Percentiles rank a stretch among this genome's conserved stretches.
These are phyloP conservation scores for Helichrysum umbraculigerum DNA, from an alignment of 129 eudicot genomes.

Conservation along the genomic window DNA sequence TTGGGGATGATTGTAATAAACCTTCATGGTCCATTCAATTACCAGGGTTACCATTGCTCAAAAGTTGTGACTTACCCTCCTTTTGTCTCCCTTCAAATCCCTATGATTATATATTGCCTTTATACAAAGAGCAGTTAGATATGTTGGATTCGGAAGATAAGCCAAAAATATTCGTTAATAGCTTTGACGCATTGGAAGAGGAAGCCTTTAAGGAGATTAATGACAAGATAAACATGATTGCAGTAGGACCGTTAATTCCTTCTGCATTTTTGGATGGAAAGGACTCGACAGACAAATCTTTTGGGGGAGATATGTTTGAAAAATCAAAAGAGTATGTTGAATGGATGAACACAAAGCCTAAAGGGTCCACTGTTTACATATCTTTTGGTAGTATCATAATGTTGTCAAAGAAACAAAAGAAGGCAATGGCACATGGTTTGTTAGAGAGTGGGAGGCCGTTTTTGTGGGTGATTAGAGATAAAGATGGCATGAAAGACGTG, in stretches of 20 bases:
- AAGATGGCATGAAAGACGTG: neutral
- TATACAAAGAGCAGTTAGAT: constrained; percentile 33
- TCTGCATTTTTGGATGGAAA: constrained; percentile 34
- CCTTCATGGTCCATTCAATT: constrained; percentile 35
- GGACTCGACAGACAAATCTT: constrained; percentile 12
- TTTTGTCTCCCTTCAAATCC: constrained; percentile 30
- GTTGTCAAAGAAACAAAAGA: constrained; percentile 29
- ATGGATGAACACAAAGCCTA: constrained; percentile 32
- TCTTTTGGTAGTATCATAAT: constrained; percentile 34
- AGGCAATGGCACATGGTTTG: constrained; percentile 31
- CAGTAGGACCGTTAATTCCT: constrained; percentile 44
- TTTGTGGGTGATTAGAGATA: constrained; percentile 34
- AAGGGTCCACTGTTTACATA: constrained; percentile 27
- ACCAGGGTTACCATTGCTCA: constrained; percentile 41
- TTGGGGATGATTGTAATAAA: constrained; percentile 6
- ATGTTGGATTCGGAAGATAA: constrained; percentile 23
- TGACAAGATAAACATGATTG: constrained; percentile 23
- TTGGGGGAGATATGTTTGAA: constrained; percentile 27
- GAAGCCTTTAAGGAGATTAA: constrained; percentile 30
- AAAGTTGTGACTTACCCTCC: constrained; percentile 39
- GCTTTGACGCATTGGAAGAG: constrained; percentile 39
- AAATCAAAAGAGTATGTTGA: constrained; percentile 17
- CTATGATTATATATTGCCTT: neutral
- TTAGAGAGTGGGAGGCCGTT: constrained; percentile 21
- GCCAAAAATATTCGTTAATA: constrained; percentile 38